These are phyloP conservation scores for Beauveria australis DNA, from an alignment of 2,329 filamentous ascomycete genomes.

Conservation along the genomic window DNA sequence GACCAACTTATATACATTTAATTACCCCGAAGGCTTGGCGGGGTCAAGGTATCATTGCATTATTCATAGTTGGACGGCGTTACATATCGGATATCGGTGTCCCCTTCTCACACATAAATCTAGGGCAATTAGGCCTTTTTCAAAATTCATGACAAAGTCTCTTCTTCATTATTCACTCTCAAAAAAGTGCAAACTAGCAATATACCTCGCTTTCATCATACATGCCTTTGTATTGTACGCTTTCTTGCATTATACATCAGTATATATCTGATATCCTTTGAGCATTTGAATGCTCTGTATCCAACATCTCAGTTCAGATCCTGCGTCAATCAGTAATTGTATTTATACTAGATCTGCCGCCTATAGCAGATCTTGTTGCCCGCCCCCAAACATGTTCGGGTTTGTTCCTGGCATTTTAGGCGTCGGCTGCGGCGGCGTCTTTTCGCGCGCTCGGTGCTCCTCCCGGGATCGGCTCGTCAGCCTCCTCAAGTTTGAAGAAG, in stretches of 20 bases:
- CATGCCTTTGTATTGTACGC: neutral
- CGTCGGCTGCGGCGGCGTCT: constrained; percentile 30
- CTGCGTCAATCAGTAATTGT: neutral
- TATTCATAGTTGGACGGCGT: neutral
- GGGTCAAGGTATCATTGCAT: neutral
- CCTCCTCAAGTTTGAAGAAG: constrained; percentile 18
- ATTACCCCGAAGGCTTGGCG: neutral
- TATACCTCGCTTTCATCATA: neutral
- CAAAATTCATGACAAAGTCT: neutral
- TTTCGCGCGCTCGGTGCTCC: constrained; percentile 23
- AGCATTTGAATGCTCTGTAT: neutral
- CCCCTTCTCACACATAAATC: neutral
- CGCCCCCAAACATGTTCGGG: constrained; percentile 23
- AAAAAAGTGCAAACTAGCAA: neutral
- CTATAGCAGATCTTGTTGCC: constrained; percentile 29
- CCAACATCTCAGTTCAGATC: neutral
- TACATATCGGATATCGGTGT: neutral
- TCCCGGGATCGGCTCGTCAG: constrained; percentile 26
- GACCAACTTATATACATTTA: neutral
- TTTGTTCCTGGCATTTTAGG: constrained; percentile 29
- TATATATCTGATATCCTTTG: neutral
- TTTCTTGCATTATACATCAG: neutral
- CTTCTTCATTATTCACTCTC: neutral
- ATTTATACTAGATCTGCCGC: neutral
- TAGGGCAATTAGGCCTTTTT: neutral